phyloP scores from a whole-genome alignment of 1,284 basidiomycete genomes.

The Ustilago sp. region DNA sequence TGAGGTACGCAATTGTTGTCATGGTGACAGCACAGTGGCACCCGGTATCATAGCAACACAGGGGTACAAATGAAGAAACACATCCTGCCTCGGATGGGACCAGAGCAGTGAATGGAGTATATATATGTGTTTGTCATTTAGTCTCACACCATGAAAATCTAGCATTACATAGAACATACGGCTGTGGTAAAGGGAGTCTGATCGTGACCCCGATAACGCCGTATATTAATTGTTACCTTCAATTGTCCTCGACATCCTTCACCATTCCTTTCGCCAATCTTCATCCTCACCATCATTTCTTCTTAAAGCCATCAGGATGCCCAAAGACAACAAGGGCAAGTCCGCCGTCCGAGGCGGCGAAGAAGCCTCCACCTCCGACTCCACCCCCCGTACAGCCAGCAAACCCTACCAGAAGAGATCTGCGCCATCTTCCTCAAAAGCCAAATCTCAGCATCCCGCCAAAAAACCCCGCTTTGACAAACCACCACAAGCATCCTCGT shows the following conservation, averaged over 20 bases:
- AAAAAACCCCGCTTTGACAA: conserved; percentile 40
- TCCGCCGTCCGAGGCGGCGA: conserved; percentile 15
- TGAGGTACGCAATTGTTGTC: too few species aligned
- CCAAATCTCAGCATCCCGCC: conserved; percentile 15
- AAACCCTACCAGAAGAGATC: conserved; percentile 30
- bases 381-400: not conserved
- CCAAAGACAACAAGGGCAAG: conserved; percentile 32
- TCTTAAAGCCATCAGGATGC: conserved; percentile 11
- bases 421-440: conserved; percentile 17
- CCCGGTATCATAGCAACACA: too few species aligned
- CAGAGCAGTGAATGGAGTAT: too few species aligned
- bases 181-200: too few species aligned
- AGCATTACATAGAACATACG: too few species aligned
- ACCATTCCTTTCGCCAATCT: not conserved
- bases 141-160: too few species aligned
- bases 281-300: not conserved
- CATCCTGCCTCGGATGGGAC: too few species aligned
- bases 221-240: too few species aligned
- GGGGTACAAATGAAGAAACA: too few species aligned
- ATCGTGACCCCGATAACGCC: too few species aligned
- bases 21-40: too few species aligned
- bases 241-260: not conserved
- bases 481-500: conserved; percentile 3
- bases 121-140: too few species aligned
- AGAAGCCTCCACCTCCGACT: conserved; percentile 5